Base-by-base conservation (phyloP, 495 filamentous ascomycete genomes). In the Cenococcum geophilum region DNA sequence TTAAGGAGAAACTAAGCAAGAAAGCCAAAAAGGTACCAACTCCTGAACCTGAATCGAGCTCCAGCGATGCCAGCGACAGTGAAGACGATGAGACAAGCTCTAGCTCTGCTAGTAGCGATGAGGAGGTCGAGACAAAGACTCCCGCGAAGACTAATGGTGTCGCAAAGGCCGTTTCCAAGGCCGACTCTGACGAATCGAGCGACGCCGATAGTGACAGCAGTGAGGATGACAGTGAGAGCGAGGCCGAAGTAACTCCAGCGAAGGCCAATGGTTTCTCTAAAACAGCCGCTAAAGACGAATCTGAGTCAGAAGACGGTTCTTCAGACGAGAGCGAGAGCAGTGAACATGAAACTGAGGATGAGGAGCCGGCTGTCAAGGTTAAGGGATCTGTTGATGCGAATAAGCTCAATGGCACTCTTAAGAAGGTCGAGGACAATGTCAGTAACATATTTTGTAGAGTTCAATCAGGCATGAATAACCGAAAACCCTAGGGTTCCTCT, bases 1-100 rank as follows among this genome's bases (percentile, higher is more conserved):
- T 57, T 18, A 64, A 67, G 53, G 60, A 80, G 68, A 74, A 77
- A 69, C 74, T 73, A 65, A 56, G 70, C 50, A 80, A 80, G 71
- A 79, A 78, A 70, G 68, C 71, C 55, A 82, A 80, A 77, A 80
- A 80, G 75, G 73, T 68, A 63, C 73, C 79, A 55, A 75, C 64
- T 70, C 79, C 73, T 43, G 73, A 76, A 20, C 74, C 76, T 37
- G 57, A 56, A 9, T 57, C 27, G 25, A 58, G 21, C 56, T 40
- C 32, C 16, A 65, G 54, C 54, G 25, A 37, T 8, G 54, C 68
- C 20, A 69, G 49, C 18, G 67, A 68, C 68, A 68, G 72, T 66
- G 66, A 69, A 58, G 69, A 70, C 58, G 72, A 72, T 51, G 66
- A 68, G 16, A 23, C 62, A 60, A 67, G 69, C 43, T 70, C 66